These are phyloP conservation scores for Chenopodium quinoa DNA, from an alignment of 148 eudicot species.

Conservation along the genomic window DNA sequence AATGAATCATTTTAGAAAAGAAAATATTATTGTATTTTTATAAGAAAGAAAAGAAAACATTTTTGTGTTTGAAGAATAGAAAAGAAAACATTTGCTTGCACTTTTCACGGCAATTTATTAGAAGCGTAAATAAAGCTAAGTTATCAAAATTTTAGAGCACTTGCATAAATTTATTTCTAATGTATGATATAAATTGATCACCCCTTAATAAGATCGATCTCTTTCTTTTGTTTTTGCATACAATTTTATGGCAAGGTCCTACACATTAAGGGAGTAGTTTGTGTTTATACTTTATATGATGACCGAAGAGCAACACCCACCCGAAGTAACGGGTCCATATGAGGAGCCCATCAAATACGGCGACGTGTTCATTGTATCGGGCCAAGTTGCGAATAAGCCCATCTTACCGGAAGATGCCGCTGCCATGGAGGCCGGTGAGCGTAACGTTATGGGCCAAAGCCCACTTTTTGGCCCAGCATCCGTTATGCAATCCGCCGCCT, in stretches of 20 bases:
- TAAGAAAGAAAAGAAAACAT: too few species aligned
- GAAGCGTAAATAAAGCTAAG: constrained; percentile 4
- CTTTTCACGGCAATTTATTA: neutral
- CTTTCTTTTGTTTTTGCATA: neutral
- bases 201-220: neutral
- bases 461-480: constrained; percentile 25
- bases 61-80: too few species aligned
- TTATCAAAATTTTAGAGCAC: neutral
- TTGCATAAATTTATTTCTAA: neutral
- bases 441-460: constrained; percentile 10
- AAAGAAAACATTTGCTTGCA: neutral
- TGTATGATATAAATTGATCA: neutral
- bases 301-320: constrained; percentile 11
- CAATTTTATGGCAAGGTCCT: too few species aligned
- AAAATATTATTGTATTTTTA: too few species aligned
- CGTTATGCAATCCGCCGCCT: constrained; percentile 24
- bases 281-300: neutral
- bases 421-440: constrained; percentile 27
- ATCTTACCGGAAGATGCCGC: constrained; percentile 26
- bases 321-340: neutral
- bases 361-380: constrained; percentile 26
- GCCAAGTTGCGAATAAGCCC: constrained; percentile 24
- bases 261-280: neutral
- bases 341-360: constrained; percentile 27
- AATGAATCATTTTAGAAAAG: too few species aligned